A percentile compares a stretch with the other conserved stretches of the same genome.
phyloP scores from a whole-genome alignment of 306 rosid genomes.

The Pyrus betulifolia region DNA sequence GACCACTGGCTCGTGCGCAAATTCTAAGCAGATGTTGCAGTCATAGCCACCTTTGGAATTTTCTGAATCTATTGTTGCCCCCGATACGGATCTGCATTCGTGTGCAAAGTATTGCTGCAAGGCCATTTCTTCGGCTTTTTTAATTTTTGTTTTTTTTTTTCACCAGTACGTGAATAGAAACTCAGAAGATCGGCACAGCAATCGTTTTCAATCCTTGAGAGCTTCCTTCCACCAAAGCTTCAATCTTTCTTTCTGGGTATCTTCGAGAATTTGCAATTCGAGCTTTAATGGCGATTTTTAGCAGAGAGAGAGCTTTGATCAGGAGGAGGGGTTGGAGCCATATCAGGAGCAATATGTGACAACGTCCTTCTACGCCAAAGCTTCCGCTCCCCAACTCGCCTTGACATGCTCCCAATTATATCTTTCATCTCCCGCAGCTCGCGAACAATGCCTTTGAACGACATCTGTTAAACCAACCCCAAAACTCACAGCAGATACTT shows the following conservation, averaged over 20 bases:
- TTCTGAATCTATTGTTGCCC: constrained; percentile 36
- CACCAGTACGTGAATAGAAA: constrained; percentile 7
- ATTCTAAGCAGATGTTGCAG: constrained; percentile 90
- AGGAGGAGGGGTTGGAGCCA: not conserved
- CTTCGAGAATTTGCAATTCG: not conserved
- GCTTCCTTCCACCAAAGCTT: not conserved
- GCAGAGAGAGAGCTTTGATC: not conserved
- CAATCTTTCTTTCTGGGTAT: not conserved
- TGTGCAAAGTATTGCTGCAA: constrained; percentile 38
- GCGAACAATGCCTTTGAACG: no score
- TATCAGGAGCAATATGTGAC: no score
- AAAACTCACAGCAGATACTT: no score
- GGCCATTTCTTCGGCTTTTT: constrained; percentile 43
- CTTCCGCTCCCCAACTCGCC: no score
- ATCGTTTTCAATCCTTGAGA: not conserved
- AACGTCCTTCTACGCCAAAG: no score
- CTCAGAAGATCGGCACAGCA: not conserved
- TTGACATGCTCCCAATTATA: no score
- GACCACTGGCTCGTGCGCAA: constrained; percentile 73
- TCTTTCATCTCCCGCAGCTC: no score
- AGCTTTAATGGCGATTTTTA: not conserved
- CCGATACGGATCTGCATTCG: constrained; percentile 45
- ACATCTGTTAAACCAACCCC: no score
- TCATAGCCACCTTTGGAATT: constrained; percentile 50
- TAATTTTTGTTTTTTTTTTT: constrained; percentile 8